Evolutionary conservation across 2,329 filamentous ascomycete genomes (phyloP).

Genomic region (Gaeumannomyces tritici): DNA sequence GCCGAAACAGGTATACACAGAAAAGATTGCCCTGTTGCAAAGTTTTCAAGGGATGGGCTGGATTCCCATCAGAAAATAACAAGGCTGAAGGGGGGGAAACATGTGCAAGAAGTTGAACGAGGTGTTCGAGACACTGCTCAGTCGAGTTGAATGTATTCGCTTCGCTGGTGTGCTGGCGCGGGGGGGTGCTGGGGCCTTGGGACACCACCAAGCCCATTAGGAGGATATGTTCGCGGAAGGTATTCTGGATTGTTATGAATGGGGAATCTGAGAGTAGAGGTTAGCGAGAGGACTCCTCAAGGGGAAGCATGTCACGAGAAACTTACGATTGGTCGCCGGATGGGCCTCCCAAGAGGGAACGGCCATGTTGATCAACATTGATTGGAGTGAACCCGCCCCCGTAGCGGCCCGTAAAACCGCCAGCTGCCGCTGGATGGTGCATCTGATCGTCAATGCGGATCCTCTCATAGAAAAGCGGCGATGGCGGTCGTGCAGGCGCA

Average conservation of each 20-base stretch:
- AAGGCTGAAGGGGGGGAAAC: neutral
- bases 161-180: too few species aligned
- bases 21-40: neutral
- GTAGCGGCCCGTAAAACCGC: neutral
- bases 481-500: neutral
- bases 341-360: neutral
- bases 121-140: neutral
- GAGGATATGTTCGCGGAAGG: neutral
- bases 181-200: neutral
- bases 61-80: neutral
- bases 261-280: neutral
- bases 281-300: neutral
- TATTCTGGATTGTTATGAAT: neutral
- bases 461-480: neutral
- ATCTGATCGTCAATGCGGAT: neutral
- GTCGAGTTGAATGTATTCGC: neutral
- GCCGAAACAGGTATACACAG: neutral
- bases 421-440: neutral
- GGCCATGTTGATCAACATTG: neutral
- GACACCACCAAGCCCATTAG: neutral
- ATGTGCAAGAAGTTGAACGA: neutral
- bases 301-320: neutral
- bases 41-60: neutral
- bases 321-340: neutral
- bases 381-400: neutral